Evolutionary conservation across 2,329 filamentous ascomycete genomes (phyloP).

Genomic region (Lecanosticta acicola): DNA sequence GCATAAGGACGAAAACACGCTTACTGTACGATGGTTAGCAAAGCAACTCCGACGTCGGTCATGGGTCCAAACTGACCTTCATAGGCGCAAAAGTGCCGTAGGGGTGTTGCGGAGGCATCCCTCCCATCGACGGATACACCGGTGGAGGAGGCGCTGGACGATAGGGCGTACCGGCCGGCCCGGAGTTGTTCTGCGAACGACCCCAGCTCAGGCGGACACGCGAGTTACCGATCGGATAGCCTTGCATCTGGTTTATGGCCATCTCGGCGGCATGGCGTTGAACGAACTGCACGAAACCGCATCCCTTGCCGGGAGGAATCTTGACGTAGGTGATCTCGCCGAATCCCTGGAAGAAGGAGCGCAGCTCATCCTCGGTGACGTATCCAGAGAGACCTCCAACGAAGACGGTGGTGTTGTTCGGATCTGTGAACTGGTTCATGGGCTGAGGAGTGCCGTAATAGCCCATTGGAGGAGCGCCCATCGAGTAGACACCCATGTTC

Average conservation of each 20-base stretch:
- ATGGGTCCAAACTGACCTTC: slow-evolving; percentile 48
- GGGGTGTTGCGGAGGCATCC: slow-evolving; percentile 57
- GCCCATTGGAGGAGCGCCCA: slow-evolving; percentile 64
- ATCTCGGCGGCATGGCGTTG: slow-evolving; percentile 98
- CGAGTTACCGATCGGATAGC: slow-evolving; percentile 97
- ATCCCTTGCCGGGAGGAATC: slow-evolving; percentile 98
- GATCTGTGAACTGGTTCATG: slow-evolving; percentile 99
- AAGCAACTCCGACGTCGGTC: background rate
- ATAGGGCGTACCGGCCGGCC: slow-evolving; percentile 90
- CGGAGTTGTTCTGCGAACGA: slow-evolving; percentile 97
- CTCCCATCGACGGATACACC: slow-evolving; percentile 61
- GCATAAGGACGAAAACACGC: slow-evolving; percentile 33
- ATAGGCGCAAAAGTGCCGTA: slow-evolving; percentile 62
- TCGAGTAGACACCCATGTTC: slow-evolving; percentile 61
- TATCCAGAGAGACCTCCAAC: slow-evolving; percentile 96
- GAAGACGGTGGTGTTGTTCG: slow-evolving; percentile 99
- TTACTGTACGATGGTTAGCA: slow-evolving; percentile 27
- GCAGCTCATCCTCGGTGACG: slow-evolving; percentile 98
- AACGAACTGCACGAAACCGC: slow-evolving; percentile 97
- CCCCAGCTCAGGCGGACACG: slow-evolving; percentile 97
- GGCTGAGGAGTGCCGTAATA: slow-evolving; percentile 66
- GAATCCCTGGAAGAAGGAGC: slow-evolving; percentile 99
- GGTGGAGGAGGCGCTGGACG: slow-evolving; percentile 81
- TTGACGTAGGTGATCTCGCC: slow-evolving; percentile 99
- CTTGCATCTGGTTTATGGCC: slow-evolving; percentile 99